Evolutionary conservation across 2,329 filamentous ascomycete species (phyloP), one percentile per base, ranked within the genome.

Genomic region (Neofusicoccum sp.): DNA sequence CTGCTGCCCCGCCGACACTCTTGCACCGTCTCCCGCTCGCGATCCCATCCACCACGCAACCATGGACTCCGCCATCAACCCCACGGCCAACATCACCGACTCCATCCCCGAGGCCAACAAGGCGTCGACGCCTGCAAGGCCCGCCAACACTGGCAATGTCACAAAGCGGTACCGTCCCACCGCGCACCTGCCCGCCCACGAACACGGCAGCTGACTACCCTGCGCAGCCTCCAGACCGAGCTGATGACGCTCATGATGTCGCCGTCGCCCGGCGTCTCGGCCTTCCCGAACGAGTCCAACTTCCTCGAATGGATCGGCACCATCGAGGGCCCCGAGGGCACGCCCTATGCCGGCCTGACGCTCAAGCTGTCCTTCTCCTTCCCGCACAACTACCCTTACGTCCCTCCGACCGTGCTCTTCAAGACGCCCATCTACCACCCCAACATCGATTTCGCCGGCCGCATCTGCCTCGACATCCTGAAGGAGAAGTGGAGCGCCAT

Each of bases 401-500:
- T 89, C 1, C 87, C 95, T 28, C 95, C 95, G 0, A 92, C 90
- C 2, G 95, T 99, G 16, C 85, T 97, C 64, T 99, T 97, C 87
- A 96, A 93, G 83, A 99, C 96, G 6, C 95, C 95, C 41, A 97
- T 99, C 79, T 99, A 98, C 83, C 95, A 99, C 78, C 95, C 95
- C 61, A 99, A 99, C 72, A 92, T 99, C 70, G 95, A 99, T 80
- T 97, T 99, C 81, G 93, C 91, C 3, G 95, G 95, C 44, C 87
- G 95, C 63, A 99, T 99, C 78, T 99, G 95, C 77, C 84, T 99
- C 65, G 96, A 99, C 74, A 99, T 99, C 69, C 84, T 99, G 68
- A 98, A 97, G 84, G 95, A 98, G 78, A 97, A 97, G 82, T 99
- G 95, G 95, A 97, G 93, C 64, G 93, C 95, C 16, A 93, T 96